Percentiles rank a stretch among this genome's conserved stretches.
Evolutionary conservation across 805 yeast species (phyloP).

Genomic region (Saccharomycopsis babjevae): DNA sequence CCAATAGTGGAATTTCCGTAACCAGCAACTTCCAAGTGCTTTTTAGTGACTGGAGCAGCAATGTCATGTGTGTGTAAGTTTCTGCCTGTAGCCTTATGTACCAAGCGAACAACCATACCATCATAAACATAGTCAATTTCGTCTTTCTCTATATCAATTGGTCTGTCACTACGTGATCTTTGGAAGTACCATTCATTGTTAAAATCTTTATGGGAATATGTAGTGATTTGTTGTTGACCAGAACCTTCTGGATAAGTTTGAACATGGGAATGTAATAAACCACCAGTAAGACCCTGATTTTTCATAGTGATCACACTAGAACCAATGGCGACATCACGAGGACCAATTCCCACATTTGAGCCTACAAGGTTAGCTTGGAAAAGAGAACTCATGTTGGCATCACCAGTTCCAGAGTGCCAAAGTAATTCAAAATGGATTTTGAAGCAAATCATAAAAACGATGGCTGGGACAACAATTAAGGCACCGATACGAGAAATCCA

Average conservation of each 20-base stretch:
- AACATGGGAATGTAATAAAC: constrained; percentile 64
- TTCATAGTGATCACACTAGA: constrained; percentile 36
- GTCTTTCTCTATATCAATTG: constrained; percentile 24
- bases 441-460: constrained; percentile 55
- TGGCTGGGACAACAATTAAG: constrained; percentile 54
- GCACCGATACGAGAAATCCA: constrained; percentile 59
- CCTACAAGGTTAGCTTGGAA: constrained; percentile 72
- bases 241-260: constrained; percentile 72
- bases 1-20: constrained; percentile 60
- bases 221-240: constrained; percentile 67
- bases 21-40: constrained; percentile 56
- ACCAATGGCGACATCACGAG: constrained; percentile 56
- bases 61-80: constrained; percentile 67
- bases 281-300: constrained; percentile 68
- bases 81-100: constrained; percentile 51
- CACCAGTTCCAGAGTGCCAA: constrained; percentile 73
- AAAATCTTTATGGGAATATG: constrained; percentile 64
- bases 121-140: constrained; percentile 32
- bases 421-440: constrained; percentile 68
- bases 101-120: constrained; percentile 52
- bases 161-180: constrained; percentile 31
- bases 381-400: constrained; percentile 66
- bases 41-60: constrained; percentile 48
- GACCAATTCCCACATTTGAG: constrained; percentile 54
- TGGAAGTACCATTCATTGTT: constrained; percentile 65